Evolutionary conservation across 148 eudicot genomes (phyloP).

Genomic region (Limonium bicolor): DNA sequence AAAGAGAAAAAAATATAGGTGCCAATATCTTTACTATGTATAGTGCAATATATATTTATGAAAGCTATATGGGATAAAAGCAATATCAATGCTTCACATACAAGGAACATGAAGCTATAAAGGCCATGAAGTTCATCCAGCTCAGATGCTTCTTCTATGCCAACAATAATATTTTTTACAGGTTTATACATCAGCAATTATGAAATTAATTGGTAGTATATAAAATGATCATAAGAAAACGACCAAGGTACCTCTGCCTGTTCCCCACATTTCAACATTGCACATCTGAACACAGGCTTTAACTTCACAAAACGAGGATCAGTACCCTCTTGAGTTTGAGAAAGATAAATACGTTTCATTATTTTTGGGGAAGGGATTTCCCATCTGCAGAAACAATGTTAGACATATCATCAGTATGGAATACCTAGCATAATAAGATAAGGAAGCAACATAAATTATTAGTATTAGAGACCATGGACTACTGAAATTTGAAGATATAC

Average conservation of each 20-base stretch:
- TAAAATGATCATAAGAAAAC: neutral
- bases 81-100: too few relatives aligned
- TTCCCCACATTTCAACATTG: constrained; percentile 49
- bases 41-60: too few relatives aligned
- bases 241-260: constrained; percentile 60
- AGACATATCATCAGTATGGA: too few relatives aligned
- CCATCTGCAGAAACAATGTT: constrained; percentile 90
- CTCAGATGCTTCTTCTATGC: neutral
- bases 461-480: neutral
- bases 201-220: too few relatives aligned
- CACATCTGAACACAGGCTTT: constrained; percentile 74
- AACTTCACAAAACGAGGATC: constrained; percentile 84
- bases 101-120: too few relatives aligned
- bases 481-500: constrained; percentile 9
- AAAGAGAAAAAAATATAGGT: too few relatives aligned
- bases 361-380: constrained; percentile 72
- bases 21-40: too few relatives aligned
- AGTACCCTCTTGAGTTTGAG: constrained; percentile 23
- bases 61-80: too few relatives aligned
- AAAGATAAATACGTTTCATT: constrained; percentile 38
- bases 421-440: neutral
- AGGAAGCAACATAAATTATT: neutral
- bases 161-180: too few relatives aligned
- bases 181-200: too few relatives aligned
- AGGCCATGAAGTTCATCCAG: too few relatives aligned